Conservation (phyloP, 768 basidiomycete species). For the Rhizopogon vinicolor region DNA sequence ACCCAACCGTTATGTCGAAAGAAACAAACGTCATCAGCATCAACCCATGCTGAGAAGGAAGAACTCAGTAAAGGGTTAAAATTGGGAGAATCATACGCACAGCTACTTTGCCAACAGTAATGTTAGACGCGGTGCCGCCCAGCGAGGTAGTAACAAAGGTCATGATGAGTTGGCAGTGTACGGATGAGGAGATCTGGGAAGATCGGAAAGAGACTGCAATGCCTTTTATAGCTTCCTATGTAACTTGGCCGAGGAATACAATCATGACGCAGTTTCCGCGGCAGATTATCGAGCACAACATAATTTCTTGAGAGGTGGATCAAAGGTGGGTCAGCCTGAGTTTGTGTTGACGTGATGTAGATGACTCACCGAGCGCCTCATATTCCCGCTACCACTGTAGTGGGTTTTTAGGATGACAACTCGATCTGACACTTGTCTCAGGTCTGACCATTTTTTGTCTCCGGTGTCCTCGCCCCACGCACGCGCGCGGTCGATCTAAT, state of each 20-base stretch:
- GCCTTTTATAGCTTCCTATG: not conserved
- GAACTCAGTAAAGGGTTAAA: no score
- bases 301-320: not conserved
- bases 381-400: no score
- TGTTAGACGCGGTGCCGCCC: conserved; percentile 13
- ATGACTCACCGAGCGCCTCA: not conserved
- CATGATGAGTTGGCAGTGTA: conserved; percentile 14
- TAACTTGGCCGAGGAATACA: not conserved
- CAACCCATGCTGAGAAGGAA: conserved; percentile 33
- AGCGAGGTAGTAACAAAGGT: conserved; percentile 26
- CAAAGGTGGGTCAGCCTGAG: not conserved
- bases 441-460: no score
- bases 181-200: not conserved
- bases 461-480: no score
- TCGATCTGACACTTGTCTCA: no score
- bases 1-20: not conserved
- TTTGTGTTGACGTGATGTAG: not conserved
- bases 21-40: conserved; percentile 49
- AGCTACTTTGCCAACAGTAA: not conserved
- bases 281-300: not conserved
- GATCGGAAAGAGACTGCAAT: not conserved
- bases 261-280: not conserved
- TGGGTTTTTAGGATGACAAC: no score
- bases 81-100: not conserved
- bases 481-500: no score